Conservation (phyloP, 2,329 filamentous ascomycete species). For the Aspergillus tanneri region DNA sequence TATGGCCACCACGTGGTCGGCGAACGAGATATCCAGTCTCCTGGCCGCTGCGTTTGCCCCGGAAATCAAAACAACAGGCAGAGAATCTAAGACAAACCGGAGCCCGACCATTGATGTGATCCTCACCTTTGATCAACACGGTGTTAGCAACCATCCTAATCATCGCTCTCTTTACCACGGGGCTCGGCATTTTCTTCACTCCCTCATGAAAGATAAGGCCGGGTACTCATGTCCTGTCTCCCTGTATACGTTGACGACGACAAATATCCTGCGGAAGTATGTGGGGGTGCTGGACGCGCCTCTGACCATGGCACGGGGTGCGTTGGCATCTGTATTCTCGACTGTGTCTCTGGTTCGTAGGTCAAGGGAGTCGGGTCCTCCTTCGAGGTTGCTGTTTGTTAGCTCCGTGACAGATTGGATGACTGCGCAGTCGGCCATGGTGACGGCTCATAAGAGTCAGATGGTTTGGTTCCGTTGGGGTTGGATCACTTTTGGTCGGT, state of each 20-base stretch:
- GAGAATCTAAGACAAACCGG: no score
- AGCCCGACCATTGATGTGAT: conserved; percentile 75
- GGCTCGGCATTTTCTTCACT: conserved; percentile 68
- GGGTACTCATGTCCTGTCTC: conserved; percentile 73
- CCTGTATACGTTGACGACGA: conserved; percentile 78
- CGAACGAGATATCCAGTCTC: conserved; percentile 66
- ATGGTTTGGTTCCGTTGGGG: conserved; percentile 99
- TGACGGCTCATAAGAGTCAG: conserved; percentile 83
- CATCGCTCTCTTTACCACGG: conserved; percentile 87
- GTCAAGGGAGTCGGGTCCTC: conserved; percentile 45
- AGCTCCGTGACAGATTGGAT: conserved; percentile 64
- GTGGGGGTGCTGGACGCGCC: conserved; percentile 71
- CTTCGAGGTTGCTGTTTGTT: conserved; percentile 65
- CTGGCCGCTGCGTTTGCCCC: conserved; percentile 74
- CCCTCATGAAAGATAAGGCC: conserved; percentile 61
- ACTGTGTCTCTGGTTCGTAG: conserved; percentile 22
- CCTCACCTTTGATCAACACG: conserved; percentile 82
- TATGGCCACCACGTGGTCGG: conserved; percentile 77
- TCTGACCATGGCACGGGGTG: conserved; percentile 63
- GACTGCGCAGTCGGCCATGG: conserved; percentile 82
- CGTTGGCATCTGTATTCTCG: conserved; percentile 39
- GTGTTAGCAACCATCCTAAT: conserved; percentile 88
- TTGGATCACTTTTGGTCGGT: conserved; percentile 86
- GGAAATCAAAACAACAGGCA: conserved; percentile 44
- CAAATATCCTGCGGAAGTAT: conserved; percentile 78